Evolutionary conservation across 75 land plant species (phyloP).

Genomic region (Larix kaempferi): DNA sequence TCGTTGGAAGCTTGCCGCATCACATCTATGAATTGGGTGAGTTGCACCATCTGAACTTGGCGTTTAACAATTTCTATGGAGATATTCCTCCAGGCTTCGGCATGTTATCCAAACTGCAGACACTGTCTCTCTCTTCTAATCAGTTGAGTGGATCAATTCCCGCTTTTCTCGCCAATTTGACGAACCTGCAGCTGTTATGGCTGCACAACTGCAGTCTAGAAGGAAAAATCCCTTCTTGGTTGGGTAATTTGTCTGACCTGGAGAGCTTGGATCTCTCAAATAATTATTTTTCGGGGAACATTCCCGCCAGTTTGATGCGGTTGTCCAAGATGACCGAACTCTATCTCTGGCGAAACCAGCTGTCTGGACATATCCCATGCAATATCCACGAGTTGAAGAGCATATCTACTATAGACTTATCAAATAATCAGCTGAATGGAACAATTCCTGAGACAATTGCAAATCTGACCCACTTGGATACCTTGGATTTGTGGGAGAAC

Average conservation of each 20-base stretch:
- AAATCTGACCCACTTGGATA: too few species aligned
- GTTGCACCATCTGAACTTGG: constrained; percentile 44
- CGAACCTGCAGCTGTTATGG: constrained; percentile 21
- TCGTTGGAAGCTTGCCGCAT: constrained; percentile 32
- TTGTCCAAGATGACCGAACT: too few species aligned
- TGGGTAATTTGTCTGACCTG: constrained; percentile 48
- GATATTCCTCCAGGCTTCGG: constrained; percentile 52
- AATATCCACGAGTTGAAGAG: too few species aligned
- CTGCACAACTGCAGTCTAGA: constrained; percentile 40
- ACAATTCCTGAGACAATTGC: too few species aligned
- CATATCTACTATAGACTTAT: too few species aligned
- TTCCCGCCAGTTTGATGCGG: neutral
- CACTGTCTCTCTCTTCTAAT: neutral
- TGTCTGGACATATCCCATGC: too few species aligned
- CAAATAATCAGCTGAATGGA: too few species aligned
- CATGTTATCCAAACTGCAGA: constrained; percentile 37
- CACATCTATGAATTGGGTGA: constrained; percentile 39
- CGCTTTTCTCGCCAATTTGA: constrained; percentile 10
- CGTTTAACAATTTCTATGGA: constrained; percentile 49
- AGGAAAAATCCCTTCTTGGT: constrained; percentile 53
- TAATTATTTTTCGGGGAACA: neutral
- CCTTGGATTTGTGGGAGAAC: too few species aligned
- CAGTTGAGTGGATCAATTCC: constrained; percentile 1
- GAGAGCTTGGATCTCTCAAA: constrained; percentile 47
- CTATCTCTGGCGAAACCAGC: too few species aligned